phyloP scores from a whole-genome alignment of 2,329 filamentous ascomycete species.

The Penicillium capsulatum region DNA sequence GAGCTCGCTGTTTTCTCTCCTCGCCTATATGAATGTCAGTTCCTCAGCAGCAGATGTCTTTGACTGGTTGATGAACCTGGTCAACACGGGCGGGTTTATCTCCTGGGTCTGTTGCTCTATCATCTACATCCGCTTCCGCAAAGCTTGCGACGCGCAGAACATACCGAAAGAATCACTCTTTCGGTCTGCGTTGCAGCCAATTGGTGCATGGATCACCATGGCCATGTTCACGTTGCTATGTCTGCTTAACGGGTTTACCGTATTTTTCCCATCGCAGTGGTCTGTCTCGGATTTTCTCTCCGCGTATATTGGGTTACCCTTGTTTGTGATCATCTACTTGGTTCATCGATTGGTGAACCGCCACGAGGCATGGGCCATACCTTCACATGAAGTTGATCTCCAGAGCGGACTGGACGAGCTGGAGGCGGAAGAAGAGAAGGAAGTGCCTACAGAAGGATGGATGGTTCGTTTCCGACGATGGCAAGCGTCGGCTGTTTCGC shows the following conservation, averaged over 20 bases:
- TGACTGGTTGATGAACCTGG: constrained; percentile 42
- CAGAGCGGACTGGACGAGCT: not conserved
- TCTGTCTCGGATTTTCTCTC: constrained; percentile 56
- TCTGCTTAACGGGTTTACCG: constrained; percentile 67
- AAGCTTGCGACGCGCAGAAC: constrained; percentile 41
- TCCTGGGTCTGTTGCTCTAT: constrained; percentile 53
- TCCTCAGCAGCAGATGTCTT: constrained; percentile 37
- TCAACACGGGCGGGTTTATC: constrained; percentile 37
- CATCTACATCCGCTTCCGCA: constrained; percentile 55
- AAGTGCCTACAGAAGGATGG: too few relatives aligned
- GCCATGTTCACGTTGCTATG: constrained; percentile 54
- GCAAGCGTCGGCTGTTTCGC: too few relatives aligned
- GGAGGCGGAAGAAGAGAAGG: too few relatives aligned
- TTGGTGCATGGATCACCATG: constrained; percentile 49
- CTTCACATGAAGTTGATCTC: not conserved
- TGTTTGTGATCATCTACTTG: constrained; percentile 45
- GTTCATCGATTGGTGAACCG: constrained; percentile 1
- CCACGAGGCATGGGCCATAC: not conserved
- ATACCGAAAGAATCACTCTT: constrained; percentile 45
- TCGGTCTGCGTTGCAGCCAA: constrained; percentile 49
- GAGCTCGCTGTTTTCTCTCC: constrained; percentile 39
- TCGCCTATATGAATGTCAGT: constrained; percentile 36
- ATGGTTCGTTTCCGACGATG: too few relatives aligned
- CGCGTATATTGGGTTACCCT: constrained; percentile 55
- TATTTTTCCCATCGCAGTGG: constrained; percentile 64